phyloP scores from a whole-genome alignment of 257 asterid species.

The Solanum neorickii region DNA sequence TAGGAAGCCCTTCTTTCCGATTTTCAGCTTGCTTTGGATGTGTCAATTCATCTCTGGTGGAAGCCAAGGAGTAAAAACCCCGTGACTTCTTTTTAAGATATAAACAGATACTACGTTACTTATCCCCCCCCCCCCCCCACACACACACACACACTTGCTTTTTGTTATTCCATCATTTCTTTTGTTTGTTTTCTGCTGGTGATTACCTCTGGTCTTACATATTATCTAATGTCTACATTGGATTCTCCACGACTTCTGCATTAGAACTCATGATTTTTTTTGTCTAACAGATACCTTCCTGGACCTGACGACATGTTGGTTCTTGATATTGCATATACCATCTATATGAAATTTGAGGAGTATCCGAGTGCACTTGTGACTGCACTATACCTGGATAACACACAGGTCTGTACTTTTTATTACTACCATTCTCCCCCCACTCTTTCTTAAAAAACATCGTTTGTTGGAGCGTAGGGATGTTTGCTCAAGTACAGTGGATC shows the following conservation, averaged over 20 bases:
- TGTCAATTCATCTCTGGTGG: background rate
- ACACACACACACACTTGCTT: too few species aligned
- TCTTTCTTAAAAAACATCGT: background rate
- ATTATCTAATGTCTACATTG: background rate
- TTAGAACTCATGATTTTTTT: slow-evolving; percentile 2
- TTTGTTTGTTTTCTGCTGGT: background rate
- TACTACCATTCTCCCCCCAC: background rate
- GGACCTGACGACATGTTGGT: slow-evolving; percentile 83
- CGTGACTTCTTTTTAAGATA: background rate
- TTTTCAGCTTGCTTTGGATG: background rate
- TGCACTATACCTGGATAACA: slow-evolving; percentile 68
- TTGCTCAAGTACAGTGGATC: background rate
- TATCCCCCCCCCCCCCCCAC: background rate
- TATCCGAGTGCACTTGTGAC: slow-evolving; percentile 74
- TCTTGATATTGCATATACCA: slow-evolving; percentile 66
- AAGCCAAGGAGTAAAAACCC: background rate
- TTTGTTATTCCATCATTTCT: background rate
- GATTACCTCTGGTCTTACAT: background rate
- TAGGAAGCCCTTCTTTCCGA: background rate
- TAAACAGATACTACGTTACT: background rate
- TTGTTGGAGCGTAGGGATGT: background rate
- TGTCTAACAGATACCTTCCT: slow-evolving; percentile 63
- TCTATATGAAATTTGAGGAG: slow-evolving; percentile 78
- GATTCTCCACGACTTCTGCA: background rate
- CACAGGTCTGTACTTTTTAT: slow-evolving; percentile 41